Conservation (phyloP, 441 rosid species). For the Jatropha podagrica region DNA sequence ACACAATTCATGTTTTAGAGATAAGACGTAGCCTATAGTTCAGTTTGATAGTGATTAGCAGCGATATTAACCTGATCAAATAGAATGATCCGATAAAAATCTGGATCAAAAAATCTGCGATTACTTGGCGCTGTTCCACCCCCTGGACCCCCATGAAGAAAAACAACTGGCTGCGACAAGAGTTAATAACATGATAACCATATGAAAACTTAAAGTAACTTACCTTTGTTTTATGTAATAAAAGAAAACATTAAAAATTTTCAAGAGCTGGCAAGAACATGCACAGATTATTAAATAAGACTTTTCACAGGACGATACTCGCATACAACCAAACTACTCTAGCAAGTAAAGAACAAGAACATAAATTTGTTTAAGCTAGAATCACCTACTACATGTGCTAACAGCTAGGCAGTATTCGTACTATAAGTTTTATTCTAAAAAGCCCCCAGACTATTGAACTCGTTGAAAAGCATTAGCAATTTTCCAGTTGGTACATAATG, state of each 20-base stretch:
- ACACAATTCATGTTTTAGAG: slow-evolving; percentile 6
- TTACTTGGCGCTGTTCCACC: slow-evolving; percentile 84
- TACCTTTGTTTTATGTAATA: background rate
- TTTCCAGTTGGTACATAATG: background rate
- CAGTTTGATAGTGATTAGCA: background rate
- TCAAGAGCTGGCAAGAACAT: background rate
- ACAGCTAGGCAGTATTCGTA: background rate
- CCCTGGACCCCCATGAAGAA: slow-evolving; percentile 98
- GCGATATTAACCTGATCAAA: slow-evolving; percentile 70
- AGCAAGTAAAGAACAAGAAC: background rate
- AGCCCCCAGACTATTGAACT: background rate
- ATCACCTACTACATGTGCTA: background rate
- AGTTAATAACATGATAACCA: background rate
- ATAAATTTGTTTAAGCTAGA: background rate
- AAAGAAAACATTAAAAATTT: background rate
- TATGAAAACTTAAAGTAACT: background rate
- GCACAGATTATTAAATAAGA: background rate
- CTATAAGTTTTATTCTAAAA: background rate
- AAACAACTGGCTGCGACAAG: slow-evolving; percentile 73
- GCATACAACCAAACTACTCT: background rate
- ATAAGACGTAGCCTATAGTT: background rate
- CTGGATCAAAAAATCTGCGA: slow-evolving; percentile 86
- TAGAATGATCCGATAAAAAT: slow-evolving; percentile 70
- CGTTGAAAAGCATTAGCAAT: background rate
- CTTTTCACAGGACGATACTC: background rate